A percentile compares a stretch with the other conserved stretches of the same genome.
phyloP scores from a whole-genome alignment of 345 rosid species.

The Arabis hirsuta region DNA sequence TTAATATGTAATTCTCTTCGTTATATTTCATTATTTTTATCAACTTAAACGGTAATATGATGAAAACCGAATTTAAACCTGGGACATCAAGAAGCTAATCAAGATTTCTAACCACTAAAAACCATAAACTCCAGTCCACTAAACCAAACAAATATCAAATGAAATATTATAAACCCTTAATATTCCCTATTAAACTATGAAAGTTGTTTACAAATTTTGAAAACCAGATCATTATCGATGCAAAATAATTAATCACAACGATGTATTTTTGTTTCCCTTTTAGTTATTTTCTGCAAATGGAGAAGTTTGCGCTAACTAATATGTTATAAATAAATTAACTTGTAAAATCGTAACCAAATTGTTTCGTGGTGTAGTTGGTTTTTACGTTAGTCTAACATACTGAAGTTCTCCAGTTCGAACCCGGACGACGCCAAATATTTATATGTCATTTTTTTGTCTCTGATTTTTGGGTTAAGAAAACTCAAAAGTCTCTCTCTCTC shows the following conservation, averaged over 20 bases:
- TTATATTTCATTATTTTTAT: not conserved
- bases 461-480: not conserved
- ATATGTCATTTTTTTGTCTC: not conserved
- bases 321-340: not conserved
- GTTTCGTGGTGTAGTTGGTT: slow-evolving; percentile 99
- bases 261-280: not conserved
- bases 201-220: not conserved
- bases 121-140: not conserved
- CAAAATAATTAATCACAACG: not conserved
- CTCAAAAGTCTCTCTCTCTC: not conserved
- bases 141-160: not conserved
- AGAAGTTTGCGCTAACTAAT: not conserved
- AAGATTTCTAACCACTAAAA: not conserved
- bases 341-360: not conserved
- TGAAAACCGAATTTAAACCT: not conserved
- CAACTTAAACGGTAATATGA: not conserved
- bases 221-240: not conserved
- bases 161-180: not conserved
- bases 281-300: not conserved
- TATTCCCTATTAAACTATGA: not conserved
- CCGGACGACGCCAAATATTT: slow-evolving; percentile 74
- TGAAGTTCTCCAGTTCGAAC: slow-evolving; percentile 96
- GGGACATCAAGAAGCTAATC: not conserved
- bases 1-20: not conserved
- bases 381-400: slow-evolving; percentile 99